phyloP scores from a whole-genome alignment of 2,329 filamentous ascomycete species.

The Furcasterigmium sp. region DNA sequence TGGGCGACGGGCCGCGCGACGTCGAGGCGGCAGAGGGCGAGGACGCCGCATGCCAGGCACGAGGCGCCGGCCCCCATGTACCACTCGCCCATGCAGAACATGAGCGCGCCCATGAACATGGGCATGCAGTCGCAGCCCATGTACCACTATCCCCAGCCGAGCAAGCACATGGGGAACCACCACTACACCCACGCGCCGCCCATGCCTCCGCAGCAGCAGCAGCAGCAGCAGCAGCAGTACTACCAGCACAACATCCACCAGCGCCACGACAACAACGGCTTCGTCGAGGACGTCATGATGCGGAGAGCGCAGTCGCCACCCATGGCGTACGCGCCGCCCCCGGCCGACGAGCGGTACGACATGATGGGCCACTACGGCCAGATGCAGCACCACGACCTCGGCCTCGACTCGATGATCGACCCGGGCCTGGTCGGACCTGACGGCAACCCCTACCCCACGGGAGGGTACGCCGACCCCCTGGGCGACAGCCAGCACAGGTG shows the following conservation, averaged over 20 bases:
- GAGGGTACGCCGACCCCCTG: conserved; percentile 2
- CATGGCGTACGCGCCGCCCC: conserved; percentile 10
- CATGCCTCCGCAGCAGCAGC: conserved; percentile 20
- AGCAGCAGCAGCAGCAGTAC: conserved; percentile 34
- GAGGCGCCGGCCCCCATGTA: conserved; percentile 15
- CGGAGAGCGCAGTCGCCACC: conserved; percentile 27
- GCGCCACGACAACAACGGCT: conserved; percentile 15
- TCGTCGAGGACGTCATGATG: conserved; percentile 23
- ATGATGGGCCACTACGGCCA: conserved; percentile 11
- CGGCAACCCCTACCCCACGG: conserved; percentile 5
- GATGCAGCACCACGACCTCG: conserved; percentile 10
- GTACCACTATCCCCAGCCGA: conserved; percentile 11
- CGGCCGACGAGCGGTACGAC: conserved; percentile 9
- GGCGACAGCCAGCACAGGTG: conserved; percentile 1
- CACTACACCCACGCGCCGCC: conserved; percentile 1
- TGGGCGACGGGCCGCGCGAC: conserved; percentile 26
- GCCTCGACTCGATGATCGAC: conserved; percentile 13
- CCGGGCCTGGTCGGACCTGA: conserved; percentile 10
- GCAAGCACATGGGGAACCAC: conserved; percentile 15
- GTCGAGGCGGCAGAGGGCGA: conserved; percentile 22
- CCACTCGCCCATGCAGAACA: conserved; percentile 1
- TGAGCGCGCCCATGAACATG: background rate
- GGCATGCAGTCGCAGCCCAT: conserved; percentile 8
- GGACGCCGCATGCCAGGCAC: conserved; percentile 19
- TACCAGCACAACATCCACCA: conserved; percentile 28